A percentile compares a stretch with the other conserved stretches of the same genome.
Conservation (phyloP, 2,329 filamentous ascomycete genomes). For the Nemania sp. region DNA sequence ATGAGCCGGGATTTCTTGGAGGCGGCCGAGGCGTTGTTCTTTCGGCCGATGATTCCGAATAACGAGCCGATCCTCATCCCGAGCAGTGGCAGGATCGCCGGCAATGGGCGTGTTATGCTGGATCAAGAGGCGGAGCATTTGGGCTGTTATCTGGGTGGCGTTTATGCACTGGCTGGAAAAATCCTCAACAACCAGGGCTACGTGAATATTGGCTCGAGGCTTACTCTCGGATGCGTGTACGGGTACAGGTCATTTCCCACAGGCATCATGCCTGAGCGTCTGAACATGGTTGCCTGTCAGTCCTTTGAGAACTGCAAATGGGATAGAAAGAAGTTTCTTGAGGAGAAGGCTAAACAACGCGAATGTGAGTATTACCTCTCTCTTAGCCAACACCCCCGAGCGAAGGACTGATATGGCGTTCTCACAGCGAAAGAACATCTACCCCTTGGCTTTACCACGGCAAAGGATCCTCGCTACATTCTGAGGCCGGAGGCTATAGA, state of each 20-base stretch:
- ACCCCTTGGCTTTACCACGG: conserved; percentile 61
- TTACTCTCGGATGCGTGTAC: conserved; percentile 68
- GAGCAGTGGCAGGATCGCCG: conserved; percentile 52
- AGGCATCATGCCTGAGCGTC: conserved; percentile 66
- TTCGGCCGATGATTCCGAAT: conserved; percentile 65
- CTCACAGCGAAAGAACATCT: conserved; percentile 40
- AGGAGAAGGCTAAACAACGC: conserved; percentile 31
- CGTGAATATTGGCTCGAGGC: conserved; percentile 58
- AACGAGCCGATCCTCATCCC: conserved; percentile 64
- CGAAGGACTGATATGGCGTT: background rate
- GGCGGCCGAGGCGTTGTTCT: conserved; percentile 66
- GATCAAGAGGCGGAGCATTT: conserved; percentile 59
- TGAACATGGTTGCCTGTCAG: conserved; percentile 52
- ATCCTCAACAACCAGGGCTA: conserved; percentile 61
- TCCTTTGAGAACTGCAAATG: conserved; percentile 42
- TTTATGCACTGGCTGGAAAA: conserved; percentile 69
- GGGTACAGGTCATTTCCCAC: conserved; percentile 60
- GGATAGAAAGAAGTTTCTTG: conserved; percentile 31
- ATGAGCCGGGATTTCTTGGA: conserved; percentile 56
- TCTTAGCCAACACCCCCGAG: background rate
- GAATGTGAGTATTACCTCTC: conserved; percentile 32
- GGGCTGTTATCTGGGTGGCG: conserved; percentile 72
- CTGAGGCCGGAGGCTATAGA: conserved; percentile 43
- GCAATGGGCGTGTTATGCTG: conserved; percentile 34
- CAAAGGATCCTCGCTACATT: conserved; percentile 44